Evolutionary conservation across 2,329 filamentous ascomycete genomes (phyloP).

Genomic region (Epichloe elymi): DNA sequence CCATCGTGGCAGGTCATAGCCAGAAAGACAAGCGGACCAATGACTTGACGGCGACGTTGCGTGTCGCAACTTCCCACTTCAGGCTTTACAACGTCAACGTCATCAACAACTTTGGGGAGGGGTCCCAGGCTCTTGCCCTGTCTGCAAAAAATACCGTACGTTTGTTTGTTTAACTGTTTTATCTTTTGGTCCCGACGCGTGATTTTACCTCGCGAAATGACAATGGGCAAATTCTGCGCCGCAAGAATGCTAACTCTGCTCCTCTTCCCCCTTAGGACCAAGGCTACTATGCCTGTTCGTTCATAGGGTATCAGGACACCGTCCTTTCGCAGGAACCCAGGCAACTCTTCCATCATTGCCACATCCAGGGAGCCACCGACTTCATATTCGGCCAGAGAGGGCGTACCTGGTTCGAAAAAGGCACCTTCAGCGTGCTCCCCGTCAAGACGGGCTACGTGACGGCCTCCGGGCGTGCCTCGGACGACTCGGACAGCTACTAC

Average conservation of each 20-base stretch:
- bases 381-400: constrained; percentile 25
- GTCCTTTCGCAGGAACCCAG: constrained; percentile 30
- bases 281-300: constrained; percentile 33
- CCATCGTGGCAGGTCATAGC: constrained; percentile 25
- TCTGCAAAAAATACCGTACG: constrained; percentile 19
- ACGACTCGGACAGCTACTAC: neutral
- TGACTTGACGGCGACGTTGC: constrained; percentile 35
- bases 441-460: neutral
- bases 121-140: constrained; percentile 29
- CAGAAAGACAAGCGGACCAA: constrained; percentile 30
- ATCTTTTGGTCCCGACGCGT: no score
- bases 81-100: constrained; percentile 49
- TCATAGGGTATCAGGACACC: constrained; percentile 37
- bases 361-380: constrained; percentile 34
- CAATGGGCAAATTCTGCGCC: neutral
- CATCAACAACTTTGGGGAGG: constrained; percentile 30
- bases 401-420: constrained; percentile 28
- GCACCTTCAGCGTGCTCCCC: constrained; percentile 8
- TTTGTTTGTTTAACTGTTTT: neutral
- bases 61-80: constrained; percentile 33
- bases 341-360: constrained; percentile 31
- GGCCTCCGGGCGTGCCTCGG: neutral
- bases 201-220: neutral
- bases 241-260: neutral
- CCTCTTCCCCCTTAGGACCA: constrained; percentile 5